phyloP scores from a whole-genome alignment of 2,329 filamentous ascomycete species.

The Lecanoromycetidae sp. region DNA sequence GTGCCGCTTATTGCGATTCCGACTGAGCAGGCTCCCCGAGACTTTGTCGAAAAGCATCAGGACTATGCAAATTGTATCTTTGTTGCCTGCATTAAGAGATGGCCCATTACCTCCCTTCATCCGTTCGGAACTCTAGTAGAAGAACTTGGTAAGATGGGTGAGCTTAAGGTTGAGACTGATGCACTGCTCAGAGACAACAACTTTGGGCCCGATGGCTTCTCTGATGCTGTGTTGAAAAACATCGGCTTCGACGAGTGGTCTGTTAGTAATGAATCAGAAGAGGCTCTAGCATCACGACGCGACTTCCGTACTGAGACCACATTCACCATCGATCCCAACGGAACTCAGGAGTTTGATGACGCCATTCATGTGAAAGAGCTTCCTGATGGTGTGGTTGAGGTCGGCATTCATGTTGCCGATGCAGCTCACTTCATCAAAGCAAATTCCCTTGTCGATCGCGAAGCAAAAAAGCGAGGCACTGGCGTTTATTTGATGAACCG shows the following conservation, averaged over 20 bases:
- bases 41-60: conserved; percentile 97
- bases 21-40: conserved; percentile 90
- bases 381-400: conserved; percentile 74
- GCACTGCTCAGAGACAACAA: conserved; percentile 96
- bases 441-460: conserved; percentile 88
- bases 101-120: conserved; percentile 98
- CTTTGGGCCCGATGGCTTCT: conserved; percentile 94
- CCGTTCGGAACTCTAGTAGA: conserved; percentile 96
- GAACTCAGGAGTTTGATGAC: conserved; percentile 77
- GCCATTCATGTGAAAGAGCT: conserved; percentile 83
- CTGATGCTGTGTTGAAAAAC: conserved; percentile 86
- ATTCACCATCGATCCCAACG: conserved; percentile 87
- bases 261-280: conserved; percentile 68
- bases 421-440: conserved; percentile 94
- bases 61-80: conserved; percentile 97
- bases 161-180: conserved; percentile 95
- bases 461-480: conserved; percentile 95
- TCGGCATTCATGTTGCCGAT: conserved; percentile 90
- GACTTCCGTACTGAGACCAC: conserved; percentile 82
- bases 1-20: conserved; percentile 96
- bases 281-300: conserved; percentile 58
- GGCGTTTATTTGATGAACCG: conserved; percentile 91
- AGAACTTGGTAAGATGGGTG: conserved; percentile 92
- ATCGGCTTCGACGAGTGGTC: conserved; percentile 90
- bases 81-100: conserved; percentile 97